phyloP scores from a whole-genome alignment of 495 filamentous ascomycete genomes.

The Lophium mytilinum region DNA sequence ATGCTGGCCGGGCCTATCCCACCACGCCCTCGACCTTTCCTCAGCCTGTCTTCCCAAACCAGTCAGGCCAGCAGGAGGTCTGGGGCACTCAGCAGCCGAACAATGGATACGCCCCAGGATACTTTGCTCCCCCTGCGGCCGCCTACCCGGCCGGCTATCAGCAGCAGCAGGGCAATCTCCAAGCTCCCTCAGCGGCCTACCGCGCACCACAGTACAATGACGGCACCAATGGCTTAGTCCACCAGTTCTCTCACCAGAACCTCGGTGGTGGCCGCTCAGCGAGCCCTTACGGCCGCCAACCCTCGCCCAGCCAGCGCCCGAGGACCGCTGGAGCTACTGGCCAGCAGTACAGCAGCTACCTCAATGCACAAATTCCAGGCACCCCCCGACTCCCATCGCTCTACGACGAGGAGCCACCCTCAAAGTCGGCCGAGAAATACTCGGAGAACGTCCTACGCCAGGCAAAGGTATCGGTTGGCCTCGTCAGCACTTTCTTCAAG shows the following conservation, averaged over 20 bases:
- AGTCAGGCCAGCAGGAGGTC: constrained; percentile 40
- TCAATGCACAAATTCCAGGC: constrained; percentile 51
- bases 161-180: constrained; percentile 47
- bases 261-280: constrained; percentile 57
- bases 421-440: constrained; percentile 33
- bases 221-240: constrained; percentile 71
- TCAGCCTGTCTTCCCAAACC: constrained; percentile 70
- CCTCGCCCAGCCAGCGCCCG: constrained; percentile 58
- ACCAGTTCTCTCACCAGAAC: constrained; percentile 97
- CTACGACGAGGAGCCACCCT: constrained; percentile 35
- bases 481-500: constrained; percentile 87
- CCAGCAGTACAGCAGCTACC: constrained; percentile 54
- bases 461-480: constrained; percentile 39
- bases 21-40: constrained; percentile 96
- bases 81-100: constrained; percentile 44
- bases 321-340: constrained; percentile 64
- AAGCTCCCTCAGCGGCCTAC: constrained; percentile 44
- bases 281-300: constrained; percentile 61
- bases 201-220: constrained; percentile 41
- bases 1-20: constrained; percentile 66
- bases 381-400: constrained; percentile 34
- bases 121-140: constrained; percentile 57
- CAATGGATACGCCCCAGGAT: constrained; percentile 44
- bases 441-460: constrained; percentile 32
- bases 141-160: constrained; percentile 52